Conservation (phyloP, 345 rosid genomes). For the Eucalyptus sp. region DNA sequence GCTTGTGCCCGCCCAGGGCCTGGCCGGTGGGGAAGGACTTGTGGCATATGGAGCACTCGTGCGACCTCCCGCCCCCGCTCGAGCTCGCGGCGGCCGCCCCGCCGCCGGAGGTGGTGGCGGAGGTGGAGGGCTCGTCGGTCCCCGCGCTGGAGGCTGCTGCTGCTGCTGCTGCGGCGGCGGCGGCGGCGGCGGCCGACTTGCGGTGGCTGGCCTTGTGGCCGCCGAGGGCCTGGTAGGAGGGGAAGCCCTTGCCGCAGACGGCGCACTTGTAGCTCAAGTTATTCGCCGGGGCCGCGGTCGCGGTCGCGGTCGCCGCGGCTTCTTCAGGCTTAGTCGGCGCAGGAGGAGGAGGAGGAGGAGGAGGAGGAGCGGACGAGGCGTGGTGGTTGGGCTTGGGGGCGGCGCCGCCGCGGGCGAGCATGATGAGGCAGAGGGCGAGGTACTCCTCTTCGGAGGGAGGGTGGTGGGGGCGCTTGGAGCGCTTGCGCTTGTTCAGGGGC, state of each 20-base stretch:
- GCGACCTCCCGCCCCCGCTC: conserved; percentile 13
- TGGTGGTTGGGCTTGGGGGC: background rate
- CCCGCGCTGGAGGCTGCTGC: background rate
- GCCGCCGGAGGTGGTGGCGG: background rate
- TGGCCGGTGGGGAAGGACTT: conserved; percentile 39
- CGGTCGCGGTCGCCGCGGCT: background rate
- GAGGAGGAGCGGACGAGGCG: background rate
- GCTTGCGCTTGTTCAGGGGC: conserved; percentile 26
- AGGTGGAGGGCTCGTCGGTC: background rate
- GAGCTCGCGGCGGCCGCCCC: conserved; percentile 8
- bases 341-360: background rate
- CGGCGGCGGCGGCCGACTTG: background rate
- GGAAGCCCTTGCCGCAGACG: conserved; percentile 6
- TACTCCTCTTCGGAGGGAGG: conserved; percentile 30
- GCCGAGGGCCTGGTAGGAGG: conserved; percentile 14
- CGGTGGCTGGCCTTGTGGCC: conserved; percentile 20
- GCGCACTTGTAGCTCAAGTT: conserved; percentile 1
- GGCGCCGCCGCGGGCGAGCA: conserved; percentile 27
- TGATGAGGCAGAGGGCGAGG: conserved; percentile 39
- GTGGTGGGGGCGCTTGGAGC: conserved; percentile 22
- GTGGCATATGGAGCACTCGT: conserved; percentile 50
- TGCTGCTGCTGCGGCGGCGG: background rate
- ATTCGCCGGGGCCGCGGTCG: background rate
- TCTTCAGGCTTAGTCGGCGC: background rate
- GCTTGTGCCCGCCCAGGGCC: conserved; percentile 44